Conservation (phyloP, 1,139 yeast genomes). For the Waltiozyma sp. region DNA sequence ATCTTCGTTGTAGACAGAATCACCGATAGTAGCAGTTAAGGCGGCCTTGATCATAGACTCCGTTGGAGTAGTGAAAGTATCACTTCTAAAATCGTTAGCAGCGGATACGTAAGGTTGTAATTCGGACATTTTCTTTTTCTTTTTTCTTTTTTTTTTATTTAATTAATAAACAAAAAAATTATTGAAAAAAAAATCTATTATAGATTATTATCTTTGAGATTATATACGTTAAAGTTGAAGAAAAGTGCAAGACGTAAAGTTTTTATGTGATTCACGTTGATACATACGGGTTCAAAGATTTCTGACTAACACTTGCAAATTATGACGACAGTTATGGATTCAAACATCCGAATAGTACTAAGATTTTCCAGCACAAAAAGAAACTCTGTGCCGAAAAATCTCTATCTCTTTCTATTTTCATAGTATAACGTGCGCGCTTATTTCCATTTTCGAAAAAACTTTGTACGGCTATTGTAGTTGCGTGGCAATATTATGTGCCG, state of each 20-base stretch:
- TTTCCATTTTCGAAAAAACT: neutral
- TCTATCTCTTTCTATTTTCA: neutral
- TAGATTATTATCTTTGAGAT: too few species aligned
- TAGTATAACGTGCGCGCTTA: neutral
- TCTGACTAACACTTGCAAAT: neutral
- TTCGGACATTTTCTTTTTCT: conserved; percentile 5
- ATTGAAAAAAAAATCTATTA: too few species aligned
- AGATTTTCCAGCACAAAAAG: neutral
- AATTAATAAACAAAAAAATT: too few species aligned
- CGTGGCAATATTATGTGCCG: neutral
- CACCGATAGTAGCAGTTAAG: conserved; percentile 59
- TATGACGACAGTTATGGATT: neutral
- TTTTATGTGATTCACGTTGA: neutral
- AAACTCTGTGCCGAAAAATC: neutral
- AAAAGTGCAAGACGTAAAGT: neutral
- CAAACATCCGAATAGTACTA: neutral
- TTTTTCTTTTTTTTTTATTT: too few species aligned
- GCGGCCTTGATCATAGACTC: conserved; percentile 60
- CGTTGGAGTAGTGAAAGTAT: conserved; percentile 90
- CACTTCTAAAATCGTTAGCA: conserved; percentile 64
- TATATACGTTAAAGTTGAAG: too few species aligned
- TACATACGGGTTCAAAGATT: too few species aligned
- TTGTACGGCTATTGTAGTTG: neutral
- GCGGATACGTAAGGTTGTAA: conserved; percentile 23
- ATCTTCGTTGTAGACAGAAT: conserved; percentile 84